Evolutionary conservation across 2,329 filamentous ascomycete species (phyloP).

Genomic region (Fusarium heterosporum): DNA sequence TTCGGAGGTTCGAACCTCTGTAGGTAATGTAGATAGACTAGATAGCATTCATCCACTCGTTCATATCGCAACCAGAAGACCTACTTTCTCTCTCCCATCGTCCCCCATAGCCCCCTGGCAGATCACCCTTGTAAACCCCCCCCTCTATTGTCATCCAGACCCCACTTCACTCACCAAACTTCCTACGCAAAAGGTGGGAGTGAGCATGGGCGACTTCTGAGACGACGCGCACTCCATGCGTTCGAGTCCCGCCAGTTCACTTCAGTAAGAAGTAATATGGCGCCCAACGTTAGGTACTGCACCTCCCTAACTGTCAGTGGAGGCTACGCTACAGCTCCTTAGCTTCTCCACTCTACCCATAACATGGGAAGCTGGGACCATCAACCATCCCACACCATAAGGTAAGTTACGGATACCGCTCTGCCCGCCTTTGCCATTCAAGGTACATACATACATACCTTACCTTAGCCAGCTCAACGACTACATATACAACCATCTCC

Average conservation of each 20-base stretch:
- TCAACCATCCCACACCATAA: conserved; percentile 18
- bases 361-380: conserved; percentile 34
- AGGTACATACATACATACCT: conserved; percentile 5
- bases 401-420: conserved; percentile 33
- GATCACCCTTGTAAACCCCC: conserved; percentile 33
- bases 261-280: conserved; percentile 1
- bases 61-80: conserved; percentile 2
- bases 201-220: conserved; percentile 23
- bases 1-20: neutral
- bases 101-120: conserved; percentile 1
- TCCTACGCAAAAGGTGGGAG: conserved; percentile 10
- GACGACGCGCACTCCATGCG: conserved; percentile 4
- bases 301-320: conserved; percentile 16
- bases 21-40: neutral
- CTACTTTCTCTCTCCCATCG: neutral
- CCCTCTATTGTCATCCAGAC: conserved; percentile 42
- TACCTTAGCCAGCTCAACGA: conserved; percentile 24
- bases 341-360: conserved; percentile 31
- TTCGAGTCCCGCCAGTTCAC: neutral
- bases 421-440: conserved; percentile 18
- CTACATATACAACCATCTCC: conserved; percentile 45
- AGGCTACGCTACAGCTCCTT: conserved; percentile 7
- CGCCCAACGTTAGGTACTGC: neutral
- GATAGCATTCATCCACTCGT: neutral
- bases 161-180: conserved; percentile 39